phyloP scores from a whole-genome alignment of 1,284 basidiomycete genomes.

The Ceraceosorus guamensis region DNA sequence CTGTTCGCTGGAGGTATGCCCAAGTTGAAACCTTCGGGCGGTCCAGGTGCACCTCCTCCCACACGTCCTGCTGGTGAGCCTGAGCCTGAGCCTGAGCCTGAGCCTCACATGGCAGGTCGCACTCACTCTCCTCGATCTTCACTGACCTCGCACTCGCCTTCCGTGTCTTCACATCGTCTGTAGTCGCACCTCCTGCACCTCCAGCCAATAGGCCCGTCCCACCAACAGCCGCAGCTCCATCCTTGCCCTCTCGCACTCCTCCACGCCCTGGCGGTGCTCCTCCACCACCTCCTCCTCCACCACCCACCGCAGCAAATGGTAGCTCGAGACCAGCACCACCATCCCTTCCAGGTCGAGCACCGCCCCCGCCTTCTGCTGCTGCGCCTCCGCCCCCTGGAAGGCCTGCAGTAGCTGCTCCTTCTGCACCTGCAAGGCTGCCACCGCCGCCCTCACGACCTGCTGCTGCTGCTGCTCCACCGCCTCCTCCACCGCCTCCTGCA shows the following conservation, averaged over 20 bases:
- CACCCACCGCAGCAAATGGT: constrained; percentile 2
- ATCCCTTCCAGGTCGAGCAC: not conserved
- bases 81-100: too few species aligned
- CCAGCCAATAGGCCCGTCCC: not conserved
- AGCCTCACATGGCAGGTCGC: too few species aligned
- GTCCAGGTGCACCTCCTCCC: constrained; percentile 6
- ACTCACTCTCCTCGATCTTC: too few species aligned
- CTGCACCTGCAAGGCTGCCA: constrained; percentile 6
- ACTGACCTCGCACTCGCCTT: too few species aligned
- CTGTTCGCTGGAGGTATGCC: constrained; percentile 86
- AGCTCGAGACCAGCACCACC: constrained; percentile 2
- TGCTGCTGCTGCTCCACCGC: not conserved
- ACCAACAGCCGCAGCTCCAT: not conserved
- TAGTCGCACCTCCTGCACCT: not conserved
- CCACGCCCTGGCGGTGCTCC: not conserved
- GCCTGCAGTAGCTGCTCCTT: not conserved
- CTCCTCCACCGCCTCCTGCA: too few species aligned
- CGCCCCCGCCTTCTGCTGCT: constrained; percentile 8
- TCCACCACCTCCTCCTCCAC: constrained; percentile 7
- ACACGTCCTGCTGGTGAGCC: too few species aligned
- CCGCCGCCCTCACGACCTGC: constrained; percentile 4
- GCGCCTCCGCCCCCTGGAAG: not conserved
- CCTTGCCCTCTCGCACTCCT: too few species aligned
- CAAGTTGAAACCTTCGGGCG: constrained; percentile 60
- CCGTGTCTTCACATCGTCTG: too few species aligned